phyloP scores from a whole-genome alignment of 176 grass and related monocot genomes.

The Oryza coarctata region DNA sequence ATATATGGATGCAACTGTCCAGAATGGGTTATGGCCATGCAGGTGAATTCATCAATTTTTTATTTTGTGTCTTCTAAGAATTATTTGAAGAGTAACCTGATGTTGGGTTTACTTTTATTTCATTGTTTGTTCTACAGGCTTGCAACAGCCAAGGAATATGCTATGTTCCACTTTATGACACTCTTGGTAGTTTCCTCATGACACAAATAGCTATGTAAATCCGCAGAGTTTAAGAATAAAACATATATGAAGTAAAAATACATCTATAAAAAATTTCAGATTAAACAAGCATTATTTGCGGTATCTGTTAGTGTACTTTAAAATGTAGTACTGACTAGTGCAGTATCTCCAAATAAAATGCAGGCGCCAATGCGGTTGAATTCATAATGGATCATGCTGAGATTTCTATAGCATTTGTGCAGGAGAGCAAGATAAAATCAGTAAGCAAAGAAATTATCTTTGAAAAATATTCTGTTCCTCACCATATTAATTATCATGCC shows the following conservation, averaged over 20 bases:
- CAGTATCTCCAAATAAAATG: background rate
- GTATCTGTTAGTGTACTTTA: background rate
- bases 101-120: background rate
- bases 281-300: too few relatives aligned
- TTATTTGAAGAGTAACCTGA: background rate
- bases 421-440: constrained; percentile 84
- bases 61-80: background rate
- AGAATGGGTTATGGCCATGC: constrained; percentile 96
- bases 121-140: constrained; percentile 53
- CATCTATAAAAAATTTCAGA: background rate
- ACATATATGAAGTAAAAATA: background rate
- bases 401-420: constrained; percentile 89
- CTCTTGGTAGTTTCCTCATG: constrained; percentile 58
- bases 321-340: background rate
- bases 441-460: constrained; percentile 51
- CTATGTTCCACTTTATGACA: constrained; percentile 93
- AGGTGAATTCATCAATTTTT: constrained; percentile 46
- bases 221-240: background rate
- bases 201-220: background rate
- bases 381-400: constrained; percentile 86
- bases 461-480: background rate
- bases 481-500: background rate
- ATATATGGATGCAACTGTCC: constrained; percentile 97
- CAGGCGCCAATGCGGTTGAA: constrained; percentile 94
- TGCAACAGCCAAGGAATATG: constrained; percentile 87